Evolutionary conservation across 139 green algal genomes (phyloP).

Genomic region (Chlorella sp.): DNA sequence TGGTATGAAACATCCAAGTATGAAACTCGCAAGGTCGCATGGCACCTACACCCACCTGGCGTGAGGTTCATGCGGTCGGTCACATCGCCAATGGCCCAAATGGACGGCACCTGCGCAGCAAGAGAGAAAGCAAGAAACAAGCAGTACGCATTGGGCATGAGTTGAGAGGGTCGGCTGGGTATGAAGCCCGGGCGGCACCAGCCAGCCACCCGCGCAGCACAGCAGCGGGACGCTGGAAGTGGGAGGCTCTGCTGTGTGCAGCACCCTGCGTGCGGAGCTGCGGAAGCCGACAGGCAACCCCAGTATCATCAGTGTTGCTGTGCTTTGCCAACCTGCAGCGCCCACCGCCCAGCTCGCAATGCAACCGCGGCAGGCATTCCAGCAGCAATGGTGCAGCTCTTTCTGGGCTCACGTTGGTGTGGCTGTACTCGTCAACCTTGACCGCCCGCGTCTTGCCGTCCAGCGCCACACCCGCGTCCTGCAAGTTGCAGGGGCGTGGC

Average conservation of each 20-base stretch:
- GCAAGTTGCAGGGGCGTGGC: neutral
- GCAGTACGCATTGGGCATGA: too few species aligned
- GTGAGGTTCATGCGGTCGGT: slow-evolving; percentile 95
- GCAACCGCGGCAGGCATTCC: too few species aligned
- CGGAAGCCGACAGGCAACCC: too few species aligned
- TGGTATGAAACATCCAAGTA: too few species aligned
- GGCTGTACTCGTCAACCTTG: slow-evolving; percentile 88
- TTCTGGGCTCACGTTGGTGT: slow-evolving; percentile 71
- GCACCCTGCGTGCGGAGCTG: too few species aligned
- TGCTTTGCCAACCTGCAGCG: too few species aligned
- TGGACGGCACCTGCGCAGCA: slow-evolving; percentile 61
- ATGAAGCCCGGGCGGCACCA: too few species aligned
- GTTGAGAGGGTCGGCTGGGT: too few species aligned
- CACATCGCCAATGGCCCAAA: slow-evolving; percentile 96
- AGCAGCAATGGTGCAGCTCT: too few species aligned
- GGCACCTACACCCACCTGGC: slow-evolving; percentile 39
- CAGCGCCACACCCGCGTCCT: slow-evolving; percentile 77
- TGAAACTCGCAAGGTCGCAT: too few species aligned
- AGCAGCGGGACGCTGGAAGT: neutral
- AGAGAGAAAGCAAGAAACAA: too few species aligned
- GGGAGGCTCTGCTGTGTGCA: neutral
- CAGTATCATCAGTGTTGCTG: too few species aligned
- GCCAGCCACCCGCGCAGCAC: neutral
- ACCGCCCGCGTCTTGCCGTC: slow-evolving; percentile 68
- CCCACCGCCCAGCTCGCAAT: neutral